Evolutionary conservation across 148 eudicot genomes (phyloP), one percentile per base, ranked within the genome.

Genomic region (Diospyros lotus): DNA sequence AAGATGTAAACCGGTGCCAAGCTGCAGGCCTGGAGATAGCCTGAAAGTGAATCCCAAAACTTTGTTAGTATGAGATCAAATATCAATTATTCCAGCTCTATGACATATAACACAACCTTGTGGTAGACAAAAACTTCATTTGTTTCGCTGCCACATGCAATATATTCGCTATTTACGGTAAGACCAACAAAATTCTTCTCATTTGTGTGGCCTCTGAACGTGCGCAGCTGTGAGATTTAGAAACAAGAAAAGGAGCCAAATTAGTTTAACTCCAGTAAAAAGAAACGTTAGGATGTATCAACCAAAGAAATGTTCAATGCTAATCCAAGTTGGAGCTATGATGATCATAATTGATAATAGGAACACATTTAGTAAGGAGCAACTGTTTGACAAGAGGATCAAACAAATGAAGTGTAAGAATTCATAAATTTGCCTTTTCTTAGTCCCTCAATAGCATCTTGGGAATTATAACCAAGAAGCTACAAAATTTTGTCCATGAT

Each of bases 141-240:
- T 74, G 98, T 87, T 84, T 94, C 98, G 53, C 98, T 94, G 75
- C 97, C 98, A 73, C 98, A 94, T 50, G 95, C 90, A 62, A 94
- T 80, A 87, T 88, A 94, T 60, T 94, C 95, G 41, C 82, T 87
- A 84, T 90, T 90, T 50, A 85, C 90, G 0, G 95, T 75, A 40
- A 94, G 87, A 46, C 98, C 98, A n/a, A 94, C 93, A 77, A 94
- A 94, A 69, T 94, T 90, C 85, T 94, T 94, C 81, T 91, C 97
- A 54, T 94, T 94, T 18, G 68, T 64, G 72, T 94, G 98, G 46
- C 98, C 98, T 84, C 88, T 87, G 77, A 85, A 89, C 1, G 88
- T 84, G 77, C 84, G 91, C 59, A 87, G 81, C 94, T 91, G 92
- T 48, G 14, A 65, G 58, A 58, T 43, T 10, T 10, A 67, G 46